Evolutionary conservation across 495 filamentous ascomycete species (phyloP).

Genomic region (Thermochaetoides thermophila): DNA sequence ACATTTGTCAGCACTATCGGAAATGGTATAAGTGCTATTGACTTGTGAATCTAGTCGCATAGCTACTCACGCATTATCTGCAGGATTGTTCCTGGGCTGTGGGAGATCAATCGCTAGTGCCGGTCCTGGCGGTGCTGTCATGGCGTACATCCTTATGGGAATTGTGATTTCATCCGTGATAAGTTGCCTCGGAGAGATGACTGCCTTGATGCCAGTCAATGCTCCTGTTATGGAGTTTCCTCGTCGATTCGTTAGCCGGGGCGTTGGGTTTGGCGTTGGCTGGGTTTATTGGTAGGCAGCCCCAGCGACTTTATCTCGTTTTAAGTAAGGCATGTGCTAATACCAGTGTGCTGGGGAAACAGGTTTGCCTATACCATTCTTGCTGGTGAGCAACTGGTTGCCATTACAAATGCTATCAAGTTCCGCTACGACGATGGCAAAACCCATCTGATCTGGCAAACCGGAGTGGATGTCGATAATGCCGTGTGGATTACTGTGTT

Average conservation of each 20-base stretch:
- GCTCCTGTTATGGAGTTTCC: slow-evolving; percentile 37
- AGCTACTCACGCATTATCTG: background rate
- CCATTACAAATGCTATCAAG: slow-evolving; percentile 28
- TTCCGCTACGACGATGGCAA: slow-evolving; percentile 30
- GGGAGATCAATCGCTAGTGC: slow-evolving; percentile 21
- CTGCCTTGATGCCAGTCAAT: slow-evolving; percentile 35
- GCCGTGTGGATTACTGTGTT: slow-evolving; percentile 30
- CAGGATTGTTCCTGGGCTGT: slow-evolving; percentile 24
- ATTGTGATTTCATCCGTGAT: slow-evolving; percentile 37
- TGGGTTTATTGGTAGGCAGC: slow-evolving; percentile 39
- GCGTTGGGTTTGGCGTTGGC: slow-evolving; percentile 35
- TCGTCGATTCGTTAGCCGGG: slow-evolving; percentile 30
- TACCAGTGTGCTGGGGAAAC: too few species aligned
- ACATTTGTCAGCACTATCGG: slow-evolving; percentile 16
- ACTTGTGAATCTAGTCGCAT: background rate
- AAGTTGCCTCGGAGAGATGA: slow-evolving; percentile 37
- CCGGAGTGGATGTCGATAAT: slow-evolving; percentile 21
- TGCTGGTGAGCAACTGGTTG: slow-evolving; percentile 28
- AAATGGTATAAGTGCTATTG: slow-evolving; percentile 14
- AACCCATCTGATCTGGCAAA: slow-evolving; percentile 24
- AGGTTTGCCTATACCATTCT: slow-evolving; percentile 32
- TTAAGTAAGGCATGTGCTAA: too few species aligned
- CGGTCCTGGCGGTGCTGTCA: slow-evolving; percentile 24
- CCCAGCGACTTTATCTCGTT: background rate
- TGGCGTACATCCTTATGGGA: slow-evolving; percentile 28